phyloP scores from a whole-genome alignment of 2,329 filamentous ascomycete species.

The Stachybotrys chartarum region DNA sequence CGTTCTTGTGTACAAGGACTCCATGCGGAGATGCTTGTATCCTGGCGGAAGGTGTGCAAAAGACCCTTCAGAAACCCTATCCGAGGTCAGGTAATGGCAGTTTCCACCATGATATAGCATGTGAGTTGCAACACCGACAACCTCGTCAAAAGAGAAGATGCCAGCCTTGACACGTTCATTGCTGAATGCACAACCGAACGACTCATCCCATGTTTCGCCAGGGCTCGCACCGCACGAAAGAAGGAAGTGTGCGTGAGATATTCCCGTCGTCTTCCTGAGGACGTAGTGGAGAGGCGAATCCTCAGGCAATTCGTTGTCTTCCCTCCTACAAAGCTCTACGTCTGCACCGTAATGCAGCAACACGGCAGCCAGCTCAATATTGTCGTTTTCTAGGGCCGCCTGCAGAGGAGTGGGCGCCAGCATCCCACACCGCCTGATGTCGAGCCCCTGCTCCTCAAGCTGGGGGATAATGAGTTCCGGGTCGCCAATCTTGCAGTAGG shows the following conservation, averaged over 20 bases:
- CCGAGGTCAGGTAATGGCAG: neutral
- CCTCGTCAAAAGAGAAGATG: neutral
- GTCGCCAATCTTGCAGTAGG: neutral
- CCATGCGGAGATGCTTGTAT: neutral
- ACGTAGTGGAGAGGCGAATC: neutral
- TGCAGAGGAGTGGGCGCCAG: neutral
- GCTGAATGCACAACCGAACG: neutral
- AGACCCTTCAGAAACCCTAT: neutral
- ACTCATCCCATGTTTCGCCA: neutral
- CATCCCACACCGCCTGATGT: neutral
- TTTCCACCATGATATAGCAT: neutral
- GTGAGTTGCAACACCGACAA: neutral
- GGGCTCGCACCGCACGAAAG: neutral
- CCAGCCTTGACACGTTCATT: neutral
- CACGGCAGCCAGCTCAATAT: neutral
- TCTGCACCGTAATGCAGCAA: neutral
- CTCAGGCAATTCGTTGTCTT: neutral
- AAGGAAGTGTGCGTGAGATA: neutral
- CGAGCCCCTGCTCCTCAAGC: neutral
- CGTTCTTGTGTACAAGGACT: neutral
- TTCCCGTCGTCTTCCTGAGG: neutral
- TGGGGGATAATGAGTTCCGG: neutral
- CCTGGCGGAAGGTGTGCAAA: neutral
- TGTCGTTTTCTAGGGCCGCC: neutral
- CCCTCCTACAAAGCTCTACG: neutral